phyloP scores from a whole-genome alignment of 2,329 filamentous ascomycete species.

The Talaromyces sp. region DNA sequence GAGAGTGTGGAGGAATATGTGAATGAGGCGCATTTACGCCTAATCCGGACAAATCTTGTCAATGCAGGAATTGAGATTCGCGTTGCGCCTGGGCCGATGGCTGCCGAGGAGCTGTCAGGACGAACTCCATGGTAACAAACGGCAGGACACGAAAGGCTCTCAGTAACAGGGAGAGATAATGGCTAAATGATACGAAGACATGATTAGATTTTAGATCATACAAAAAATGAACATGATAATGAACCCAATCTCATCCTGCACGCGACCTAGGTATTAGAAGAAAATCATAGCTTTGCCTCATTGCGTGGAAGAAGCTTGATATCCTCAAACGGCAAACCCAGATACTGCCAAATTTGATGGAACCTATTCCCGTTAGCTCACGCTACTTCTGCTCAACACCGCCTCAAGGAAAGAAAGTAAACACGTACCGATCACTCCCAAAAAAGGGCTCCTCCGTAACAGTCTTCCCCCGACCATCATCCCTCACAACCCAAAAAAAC shows the following conservation, averaged over 20 bases:
- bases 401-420: not conserved
- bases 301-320: conserved; percentile 19
- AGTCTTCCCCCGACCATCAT: conserved; percentile 43
- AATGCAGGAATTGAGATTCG: conserved; percentile 72
- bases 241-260: not conserved
- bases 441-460: conserved; percentile 57
- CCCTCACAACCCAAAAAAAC: conserved; percentile 67
- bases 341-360: conserved; percentile 62
- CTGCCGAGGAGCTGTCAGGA: not conserved
- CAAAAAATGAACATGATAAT: conserved; percentile 1
- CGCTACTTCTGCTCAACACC: not conserved
- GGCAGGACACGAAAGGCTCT: not conserved
- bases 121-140: not conserved
- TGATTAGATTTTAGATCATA: conserved; percentile 6
- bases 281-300: conserved; percentile 8
- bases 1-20: conserved; percentile 68
- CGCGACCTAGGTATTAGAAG: too few relatives aligned
- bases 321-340: conserved; percentile 51
- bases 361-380: conserved; percentile 21
- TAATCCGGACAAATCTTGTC: conserved; percentile 73
- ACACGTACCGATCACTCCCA: conserved; percentile 69
- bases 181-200: conserved; percentile 5
- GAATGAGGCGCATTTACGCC: conserved; percentile 68
- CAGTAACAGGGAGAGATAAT: not conserved
- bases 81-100: not conserved